Percentiles rank a stretch among this genome's conserved stretches.
These are phyloP conservation scores for Saturnispora silvae DNA, from an alignment of 805 yeast species.

Conservation along the genomic window DNA sequence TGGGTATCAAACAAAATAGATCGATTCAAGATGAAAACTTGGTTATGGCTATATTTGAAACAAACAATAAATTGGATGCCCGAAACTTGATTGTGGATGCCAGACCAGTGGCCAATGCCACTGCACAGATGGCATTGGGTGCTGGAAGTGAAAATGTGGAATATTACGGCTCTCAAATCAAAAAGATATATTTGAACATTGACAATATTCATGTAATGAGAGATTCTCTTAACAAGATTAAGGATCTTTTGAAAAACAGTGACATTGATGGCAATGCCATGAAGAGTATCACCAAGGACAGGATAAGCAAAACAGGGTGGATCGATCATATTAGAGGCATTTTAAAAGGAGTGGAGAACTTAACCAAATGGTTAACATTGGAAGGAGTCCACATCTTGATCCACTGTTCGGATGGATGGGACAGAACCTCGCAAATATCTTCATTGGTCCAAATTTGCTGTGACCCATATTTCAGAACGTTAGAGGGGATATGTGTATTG, in stretches of 20 bases:
- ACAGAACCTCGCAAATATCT: constrained; percentile 82
- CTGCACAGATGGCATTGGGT: constrained; percentile 93
- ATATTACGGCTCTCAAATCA: constrained; percentile 47
- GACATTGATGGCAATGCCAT: constrained; percentile 50
- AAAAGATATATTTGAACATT: constrained; percentile 71
- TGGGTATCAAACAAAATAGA: constrained; percentile 78
- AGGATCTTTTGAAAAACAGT: constrained; percentile 53
- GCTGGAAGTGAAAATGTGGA: constrained; percentile 97
- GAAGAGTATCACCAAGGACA: constrained; percentile 39
- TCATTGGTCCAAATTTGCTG: constrained; percentile 77
- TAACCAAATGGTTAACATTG: constrained; percentile 71
- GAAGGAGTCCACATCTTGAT: constrained; percentile 75
- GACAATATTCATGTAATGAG: constrained; percentile 95
- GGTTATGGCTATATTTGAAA: constrained; percentile 58
- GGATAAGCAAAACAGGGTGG: constrained; percentile 68
- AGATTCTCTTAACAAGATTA: constrained; percentile 60
- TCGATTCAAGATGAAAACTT: constrained; percentile 88
- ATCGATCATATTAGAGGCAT: constrained; percentile 57
- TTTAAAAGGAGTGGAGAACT: constrained; percentile 63
- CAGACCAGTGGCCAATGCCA: constrained; percentile 86
- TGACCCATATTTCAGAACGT: constrained; percentile 82
- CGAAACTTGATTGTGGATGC: constrained; percentile 75
- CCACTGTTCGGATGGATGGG: constrained; percentile 99
- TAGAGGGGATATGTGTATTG: constrained; percentile 76
- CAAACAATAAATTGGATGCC: constrained; percentile 32